Conservation (phyloP, 23 red algal species). For the Gracilaria domingensis region DNA sequence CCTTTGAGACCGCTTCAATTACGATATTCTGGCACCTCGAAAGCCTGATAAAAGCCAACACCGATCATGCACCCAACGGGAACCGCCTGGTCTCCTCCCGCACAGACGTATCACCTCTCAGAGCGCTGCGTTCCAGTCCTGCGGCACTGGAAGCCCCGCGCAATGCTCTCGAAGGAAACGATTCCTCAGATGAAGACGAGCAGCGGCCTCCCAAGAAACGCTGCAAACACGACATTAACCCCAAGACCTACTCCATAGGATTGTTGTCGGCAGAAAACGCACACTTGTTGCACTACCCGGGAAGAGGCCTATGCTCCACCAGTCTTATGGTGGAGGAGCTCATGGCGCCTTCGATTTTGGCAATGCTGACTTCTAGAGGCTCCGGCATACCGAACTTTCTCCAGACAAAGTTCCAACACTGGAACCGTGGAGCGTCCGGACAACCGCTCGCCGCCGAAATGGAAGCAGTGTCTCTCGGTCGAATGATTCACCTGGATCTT, state of each 20-base stretch:
- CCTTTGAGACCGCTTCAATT: neutral
- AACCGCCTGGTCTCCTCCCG: neutral
- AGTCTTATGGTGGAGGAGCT: neutral
- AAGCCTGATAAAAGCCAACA: neutral
- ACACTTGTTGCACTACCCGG: neutral
- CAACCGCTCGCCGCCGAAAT: neutral
- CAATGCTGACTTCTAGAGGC: neutral
- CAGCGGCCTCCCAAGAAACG: neutral
- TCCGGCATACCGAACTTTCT: neutral
- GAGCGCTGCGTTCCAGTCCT: neutral
- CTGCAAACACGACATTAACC: neutral
- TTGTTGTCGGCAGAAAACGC: neutral
- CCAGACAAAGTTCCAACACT: neutral
- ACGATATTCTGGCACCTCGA: neutral
- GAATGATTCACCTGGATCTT: neutral
- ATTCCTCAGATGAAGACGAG: neutral
- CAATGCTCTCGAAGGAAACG: neutral
- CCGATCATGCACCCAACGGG: neutral
- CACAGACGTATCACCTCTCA: neutral
- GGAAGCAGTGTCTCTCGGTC: neutral
- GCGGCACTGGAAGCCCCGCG: neutral
- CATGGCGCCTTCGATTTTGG: neutral
- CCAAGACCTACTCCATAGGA: neutral
- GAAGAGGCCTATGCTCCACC: neutral
- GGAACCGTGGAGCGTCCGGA: neutral